These are phyloP conservation scores for Cercospora zeae-maydis DNA, from an alignment of 2,329 filamentous ascomycete species.

Conservation along the genomic window DNA sequence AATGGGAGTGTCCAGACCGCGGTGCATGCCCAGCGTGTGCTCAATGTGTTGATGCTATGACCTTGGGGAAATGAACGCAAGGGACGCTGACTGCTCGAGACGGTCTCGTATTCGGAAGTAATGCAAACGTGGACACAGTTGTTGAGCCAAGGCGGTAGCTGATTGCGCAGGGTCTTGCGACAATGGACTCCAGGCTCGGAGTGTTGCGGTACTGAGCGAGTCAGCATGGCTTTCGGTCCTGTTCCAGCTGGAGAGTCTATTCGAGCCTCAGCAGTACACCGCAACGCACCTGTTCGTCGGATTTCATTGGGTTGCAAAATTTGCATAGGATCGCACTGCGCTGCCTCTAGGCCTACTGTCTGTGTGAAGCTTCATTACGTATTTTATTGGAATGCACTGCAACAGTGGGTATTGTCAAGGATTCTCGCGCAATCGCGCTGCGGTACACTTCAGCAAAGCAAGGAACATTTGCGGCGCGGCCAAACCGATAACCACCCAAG, in stretches of 20 bases:
- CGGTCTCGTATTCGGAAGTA: neutral
- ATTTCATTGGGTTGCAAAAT: neutral
- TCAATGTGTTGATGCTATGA: neutral
- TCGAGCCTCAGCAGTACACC: neutral
- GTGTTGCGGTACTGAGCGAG: neutral
- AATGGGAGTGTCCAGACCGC: neutral
- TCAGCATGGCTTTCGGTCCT: neutral
- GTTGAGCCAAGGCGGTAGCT: neutral
- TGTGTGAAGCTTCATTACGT: neutral
- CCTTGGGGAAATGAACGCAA: neutral
- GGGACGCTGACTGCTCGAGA: neutral
- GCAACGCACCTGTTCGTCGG: neutral
- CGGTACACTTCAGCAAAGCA: neutral
- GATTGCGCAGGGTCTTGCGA: neutral
- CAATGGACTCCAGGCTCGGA: neutral
- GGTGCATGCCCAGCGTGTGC: neutral
- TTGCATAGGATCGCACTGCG: neutral
- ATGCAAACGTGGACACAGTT: neutral
- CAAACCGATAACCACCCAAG: neutral
- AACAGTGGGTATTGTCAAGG: neutral
- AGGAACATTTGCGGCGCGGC: neutral
- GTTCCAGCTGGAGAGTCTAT: neutral
- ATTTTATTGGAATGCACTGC: neutral
- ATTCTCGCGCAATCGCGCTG: neutral
- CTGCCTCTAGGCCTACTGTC: neutral